Evolutionary conservation across 495 filamentous ascomycete species (phyloP).

Genomic region (Podospora didyma): DNA sequence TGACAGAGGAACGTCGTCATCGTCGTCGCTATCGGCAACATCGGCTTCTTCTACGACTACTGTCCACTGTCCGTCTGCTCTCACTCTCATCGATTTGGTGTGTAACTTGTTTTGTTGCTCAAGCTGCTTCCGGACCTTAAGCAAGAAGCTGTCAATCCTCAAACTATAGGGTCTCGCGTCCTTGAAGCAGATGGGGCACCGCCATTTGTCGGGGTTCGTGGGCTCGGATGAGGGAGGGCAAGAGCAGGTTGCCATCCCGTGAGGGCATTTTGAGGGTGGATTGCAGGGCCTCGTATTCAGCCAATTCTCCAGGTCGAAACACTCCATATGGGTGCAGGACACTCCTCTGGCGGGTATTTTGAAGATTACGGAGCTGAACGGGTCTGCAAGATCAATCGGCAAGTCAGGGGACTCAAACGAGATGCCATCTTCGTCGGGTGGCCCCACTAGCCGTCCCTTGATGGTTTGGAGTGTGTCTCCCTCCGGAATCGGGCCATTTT

Average conservation of each 20-base stretch:
- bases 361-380: slow-evolving; percentile 67
- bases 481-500: slow-evolving; percentile 30
- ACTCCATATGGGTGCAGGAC: slow-evolving; percentile 65
- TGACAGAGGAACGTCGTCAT: slow-evolving; percentile 1
- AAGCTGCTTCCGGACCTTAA: slow-evolving; percentile 51
- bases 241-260: slow-evolving; percentile 17
- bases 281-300: slow-evolving; percentile 56
- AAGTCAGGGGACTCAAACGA: slow-evolving; percentile 58
- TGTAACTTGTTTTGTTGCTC: slow-evolving; percentile 35
- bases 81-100: slow-evolving; percentile 56
- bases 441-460: slow-evolving; percentile 40
- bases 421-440: slow-evolving; percentile 61
- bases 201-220: slow-evolving; percentile 69
- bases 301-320: slow-evolving; percentile 84
- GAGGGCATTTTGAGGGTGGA: slow-evolving; percentile 33
- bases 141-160: slow-evolving; percentile 66
- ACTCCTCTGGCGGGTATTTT: slow-evolving; percentile 63
- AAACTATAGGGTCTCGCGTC: slow-evolving; percentile 72
- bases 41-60: slow-evolving; percentile 29
- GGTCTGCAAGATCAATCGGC: slow-evolving; percentile 72
- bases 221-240: slow-evolving; percentile 38
- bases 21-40: slow-evolving; percentile 21
- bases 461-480: slow-evolving; percentile 43
- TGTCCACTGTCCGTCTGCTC: slow-evolving; percentile 57
- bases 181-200: slow-evolving; percentile 69